A percentile compares a stretch with the other conserved stretches of the same genome.
phyloP scores from a whole-genome alignment of 2,329 filamentous ascomycete genomes.

The Clarireedia hainanense region DNA sequence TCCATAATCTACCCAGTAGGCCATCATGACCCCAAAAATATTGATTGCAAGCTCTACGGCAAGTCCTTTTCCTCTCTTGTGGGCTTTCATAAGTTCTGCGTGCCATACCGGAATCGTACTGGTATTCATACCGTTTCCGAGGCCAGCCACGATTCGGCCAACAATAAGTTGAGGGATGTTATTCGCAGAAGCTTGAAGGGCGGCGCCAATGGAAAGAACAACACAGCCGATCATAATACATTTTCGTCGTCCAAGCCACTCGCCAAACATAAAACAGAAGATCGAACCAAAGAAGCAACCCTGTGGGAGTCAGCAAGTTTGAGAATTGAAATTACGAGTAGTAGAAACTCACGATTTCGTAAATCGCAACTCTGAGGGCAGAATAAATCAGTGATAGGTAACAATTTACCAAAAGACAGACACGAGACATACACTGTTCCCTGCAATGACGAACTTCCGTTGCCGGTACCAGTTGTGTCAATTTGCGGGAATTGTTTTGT shows the following conservation, averaged over 20 bases:
- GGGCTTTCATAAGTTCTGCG: constrained; percentile 47
- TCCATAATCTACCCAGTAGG: constrained; percentile 53
- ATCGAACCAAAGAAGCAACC: constrained; percentile 41
- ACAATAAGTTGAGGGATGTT: constrained; percentile 46
- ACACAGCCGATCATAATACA: constrained; percentile 50
- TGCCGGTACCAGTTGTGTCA: constrained; percentile 11
- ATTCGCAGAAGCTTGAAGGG: constrained; percentile 33
- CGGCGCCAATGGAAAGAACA: constrained; percentile 50
- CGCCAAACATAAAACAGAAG: constrained; percentile 31
- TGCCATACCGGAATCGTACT: constrained; percentile 50
- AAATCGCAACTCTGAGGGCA: neutral
- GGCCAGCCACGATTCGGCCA: constrained; percentile 39
- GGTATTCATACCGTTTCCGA: constrained; percentile 44
- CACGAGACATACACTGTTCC: constrained; percentile 32
- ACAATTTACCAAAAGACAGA: neutral
- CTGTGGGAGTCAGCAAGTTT: constrained; percentile 28
- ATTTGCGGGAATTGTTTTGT: constrained; percentile 1
- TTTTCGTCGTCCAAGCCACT: constrained; percentile 46
- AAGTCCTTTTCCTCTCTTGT: constrained; percentile 52
- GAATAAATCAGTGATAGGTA: neutral
- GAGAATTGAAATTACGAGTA: neutral
- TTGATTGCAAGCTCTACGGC: constrained; percentile 54
- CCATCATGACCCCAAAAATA: constrained; percentile 36
- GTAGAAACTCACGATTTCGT: neutral
- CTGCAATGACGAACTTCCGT: constrained; percentile 36